These are phyloP conservation scores for Apiospora arundinis DNA, from an alignment of 2,329 filamentous ascomycete genomes.

Conservation along the genomic window DNA sequence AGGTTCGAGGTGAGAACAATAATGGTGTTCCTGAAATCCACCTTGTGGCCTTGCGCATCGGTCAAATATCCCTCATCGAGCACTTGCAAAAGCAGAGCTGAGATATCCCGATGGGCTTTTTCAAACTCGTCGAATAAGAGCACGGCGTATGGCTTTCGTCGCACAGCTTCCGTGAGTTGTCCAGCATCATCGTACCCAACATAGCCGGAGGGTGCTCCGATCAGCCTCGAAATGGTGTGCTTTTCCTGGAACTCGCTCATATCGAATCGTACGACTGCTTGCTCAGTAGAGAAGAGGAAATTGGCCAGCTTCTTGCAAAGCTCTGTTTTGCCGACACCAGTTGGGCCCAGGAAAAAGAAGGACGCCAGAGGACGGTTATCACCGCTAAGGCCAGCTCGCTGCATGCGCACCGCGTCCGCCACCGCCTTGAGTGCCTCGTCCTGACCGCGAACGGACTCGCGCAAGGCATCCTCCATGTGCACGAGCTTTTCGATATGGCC, in stretches of 20 bases:
- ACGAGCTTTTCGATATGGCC: slow-evolving; percentile 95
- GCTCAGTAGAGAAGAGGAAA: slow-evolving; percentile 92
- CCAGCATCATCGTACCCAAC: slow-evolving; percentile 97
- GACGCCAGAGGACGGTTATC: slow-evolving; percentile 91
- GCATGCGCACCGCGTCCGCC: slow-evolving; percentile 90
- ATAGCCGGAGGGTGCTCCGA: slow-evolving; percentile 92
- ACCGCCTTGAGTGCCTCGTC: slow-evolving; percentile 93
- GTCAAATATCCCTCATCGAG: slow-evolving; percentile 96
- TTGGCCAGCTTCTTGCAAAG: slow-evolving; percentile 94
- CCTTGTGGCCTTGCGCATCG: slow-evolving; percentile 92
- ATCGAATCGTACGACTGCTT: slow-evolving; percentile 91
- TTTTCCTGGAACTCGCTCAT: slow-evolving; percentile 99
- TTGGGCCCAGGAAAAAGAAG: slow-evolving; percentile 97
- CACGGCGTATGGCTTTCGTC: slow-evolving; percentile 93
- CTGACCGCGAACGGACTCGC: slow-evolving; percentile 86
- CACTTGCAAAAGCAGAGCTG: slow-evolving; percentile 88
- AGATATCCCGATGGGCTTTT: slow-evolving; percentile 95
- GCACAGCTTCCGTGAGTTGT: slow-evolving; percentile 92
- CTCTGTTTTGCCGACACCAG: slow-evolving; percentile 96
- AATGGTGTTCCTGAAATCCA: slow-evolving; percentile 95
- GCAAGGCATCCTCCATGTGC: slow-evolving; percentile 90
- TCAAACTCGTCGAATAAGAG: slow-evolving; percentile 97
- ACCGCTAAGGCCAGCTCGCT: slow-evolving; percentile 88
- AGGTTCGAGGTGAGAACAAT: slow-evolving; percentile 97
- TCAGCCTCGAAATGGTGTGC: slow-evolving; percentile 91